Conservation (phyloP, 176 grass and related monocot species). For the Miscanthus lutarioriparius region DNA sequence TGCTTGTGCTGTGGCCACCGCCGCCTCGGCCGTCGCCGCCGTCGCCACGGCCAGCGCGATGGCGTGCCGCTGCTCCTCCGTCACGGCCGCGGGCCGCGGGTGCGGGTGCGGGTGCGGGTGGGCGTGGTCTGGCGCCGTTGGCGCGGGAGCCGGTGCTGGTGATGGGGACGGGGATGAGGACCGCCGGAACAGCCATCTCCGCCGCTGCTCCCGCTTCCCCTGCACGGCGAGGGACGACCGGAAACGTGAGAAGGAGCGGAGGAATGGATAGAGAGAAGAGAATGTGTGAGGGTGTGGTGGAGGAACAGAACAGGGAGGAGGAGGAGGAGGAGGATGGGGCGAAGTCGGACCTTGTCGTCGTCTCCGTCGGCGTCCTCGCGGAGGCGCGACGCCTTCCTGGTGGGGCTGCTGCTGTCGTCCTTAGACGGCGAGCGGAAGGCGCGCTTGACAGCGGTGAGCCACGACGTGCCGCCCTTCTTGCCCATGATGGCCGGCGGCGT, state of each 20-base stretch:
- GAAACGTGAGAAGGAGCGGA: not conserved
- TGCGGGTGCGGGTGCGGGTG: not conserved
- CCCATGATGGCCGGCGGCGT: too few species aligned
- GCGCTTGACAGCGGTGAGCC: slow-evolving; percentile 94
- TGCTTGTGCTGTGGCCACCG: slow-evolving; percentile 83
- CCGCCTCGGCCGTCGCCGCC: slow-evolving; percentile 77
- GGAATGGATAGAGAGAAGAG: too few species aligned
- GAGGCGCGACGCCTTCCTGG: slow-evolving; percentile 36
- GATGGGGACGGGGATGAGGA: slow-evolving; percentile 48
- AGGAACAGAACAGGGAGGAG: not conserved
- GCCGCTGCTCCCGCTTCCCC: slow-evolving; percentile 72
- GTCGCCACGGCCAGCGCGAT: slow-evolving; percentile 85
- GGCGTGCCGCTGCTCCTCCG: slow-evolving; percentile 80
- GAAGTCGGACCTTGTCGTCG: slow-evolving; percentile 42
- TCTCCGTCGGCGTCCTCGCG: slow-evolving; percentile 43
- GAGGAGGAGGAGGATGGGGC: not conserved
- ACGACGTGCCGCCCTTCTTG: slow-evolving; percentile 73
- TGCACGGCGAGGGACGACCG: not conserved
- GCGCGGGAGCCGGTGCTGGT: not conserved
- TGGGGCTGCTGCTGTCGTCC: slow-evolving; percentile 49
- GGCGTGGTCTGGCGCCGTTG: not conserved
- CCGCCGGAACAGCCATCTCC: slow-evolving; percentile 84
- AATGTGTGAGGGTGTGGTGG: not conserved
- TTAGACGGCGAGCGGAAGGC: slow-evolving; percentile 94
- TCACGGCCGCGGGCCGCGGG: slow-evolving; percentile 17